A percentile compares a stretch with the other conserved stretches of the same genome.
These are phyloP conservation scores for Epicoccum sorghinum DNA, from an alignment of 2,329 filamentous ascomycete genomes.

Conservation along the genomic window DNA sequence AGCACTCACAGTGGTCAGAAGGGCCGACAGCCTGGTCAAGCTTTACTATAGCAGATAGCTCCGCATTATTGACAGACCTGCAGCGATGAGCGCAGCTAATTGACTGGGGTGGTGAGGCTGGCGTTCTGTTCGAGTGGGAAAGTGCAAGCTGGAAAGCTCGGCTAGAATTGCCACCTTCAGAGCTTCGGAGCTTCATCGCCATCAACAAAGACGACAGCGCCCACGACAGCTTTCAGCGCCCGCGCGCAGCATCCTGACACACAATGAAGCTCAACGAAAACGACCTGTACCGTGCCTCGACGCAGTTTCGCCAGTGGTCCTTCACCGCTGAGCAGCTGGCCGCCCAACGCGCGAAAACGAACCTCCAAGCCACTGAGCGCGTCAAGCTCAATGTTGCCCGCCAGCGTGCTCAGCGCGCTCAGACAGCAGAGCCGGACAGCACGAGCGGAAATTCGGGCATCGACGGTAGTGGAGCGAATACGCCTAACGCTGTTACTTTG, in stretches of 20 bases:
- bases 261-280: slow-evolving; percentile 75
- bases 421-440: slow-evolving; percentile 42
- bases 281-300: slow-evolving; percentile 85
- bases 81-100: slow-evolving; percentile 4
- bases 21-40: slow-evolving; percentile 5
- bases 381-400: slow-evolving; percentile 64
- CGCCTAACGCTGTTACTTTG: slow-evolving; percentile 28
- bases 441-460: slow-evolving; percentile 28
- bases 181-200: slow-evolving; percentile 3
- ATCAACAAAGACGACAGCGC: neutral
- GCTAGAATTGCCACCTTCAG: slow-evolving; percentile 25
- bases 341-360: slow-evolving; percentile 77
- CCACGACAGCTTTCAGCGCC: slow-evolving; percentile 15
- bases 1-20: neutral
- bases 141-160: slow-evolving; percentile 12
- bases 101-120: neutral
- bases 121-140: neutral
- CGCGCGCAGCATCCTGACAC: slow-evolving; percentile 10
- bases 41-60: neutral
- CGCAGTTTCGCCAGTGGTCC: slow-evolving; percentile 91
- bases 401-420: slow-evolving; percentile 47
- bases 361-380: slow-evolving; percentile 75
- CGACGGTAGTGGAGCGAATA: slow-evolving; percentile 42
- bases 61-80: neutral
- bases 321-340: slow-evolving; percentile 77